Base-by-base conservation (phyloP, 345 rosid genomes). In the Kandelia obovata region DNA sequence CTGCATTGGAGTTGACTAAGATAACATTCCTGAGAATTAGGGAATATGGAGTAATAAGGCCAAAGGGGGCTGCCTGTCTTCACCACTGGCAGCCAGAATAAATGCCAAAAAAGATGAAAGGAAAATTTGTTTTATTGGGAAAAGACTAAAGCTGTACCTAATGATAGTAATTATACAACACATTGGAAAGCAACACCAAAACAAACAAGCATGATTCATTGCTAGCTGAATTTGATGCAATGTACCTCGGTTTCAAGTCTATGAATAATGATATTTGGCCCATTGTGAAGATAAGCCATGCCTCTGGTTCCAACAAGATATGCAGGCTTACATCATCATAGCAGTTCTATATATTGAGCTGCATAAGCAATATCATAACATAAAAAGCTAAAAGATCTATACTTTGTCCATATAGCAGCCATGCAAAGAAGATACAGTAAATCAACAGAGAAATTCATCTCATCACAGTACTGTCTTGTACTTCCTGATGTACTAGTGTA, bases 231-330 rank as follows among this genome's bases (percentile, higher is more conserved):
- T 25, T 35, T 64, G 19, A 72, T 34, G 56, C 16, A 27, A 66
- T 78, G 76, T 76, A 91, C 98, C 97, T 91, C 69, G 96, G 98
- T 78, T 94, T 91, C 65, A 91, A 84, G 73, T 91, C 98, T 79
- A 72, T 95, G 99, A 79, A 95, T 76, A 61, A 95, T 88, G 74
- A 92, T 97, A 81, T 95, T 92, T 47, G 97, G 99, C 71, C 88
- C 99, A 79, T 86, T 92, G 79, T 95, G 99, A 73, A 95, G 92
- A 86, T 87, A 92, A 35, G 97, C 91, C 96, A 95, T 90, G 71
- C 97, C 97, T 80, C 96, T 95, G 91, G 49, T 43, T 43, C 17
- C 49, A 43, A 43, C 49, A 43, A 13, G 49, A 43, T 43, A 13
- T 43, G 49, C 49, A 13, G 16, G 49, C 5, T 13, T 43, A 13